A percentile compares a stretch with the other conserved stretches of the same genome.
These are phyloP conservation scores for Zarea fungicola DNA, from an alignment of 2,329 filamentous ascomycete genomes.

Conservation along the genomic window DNA sequence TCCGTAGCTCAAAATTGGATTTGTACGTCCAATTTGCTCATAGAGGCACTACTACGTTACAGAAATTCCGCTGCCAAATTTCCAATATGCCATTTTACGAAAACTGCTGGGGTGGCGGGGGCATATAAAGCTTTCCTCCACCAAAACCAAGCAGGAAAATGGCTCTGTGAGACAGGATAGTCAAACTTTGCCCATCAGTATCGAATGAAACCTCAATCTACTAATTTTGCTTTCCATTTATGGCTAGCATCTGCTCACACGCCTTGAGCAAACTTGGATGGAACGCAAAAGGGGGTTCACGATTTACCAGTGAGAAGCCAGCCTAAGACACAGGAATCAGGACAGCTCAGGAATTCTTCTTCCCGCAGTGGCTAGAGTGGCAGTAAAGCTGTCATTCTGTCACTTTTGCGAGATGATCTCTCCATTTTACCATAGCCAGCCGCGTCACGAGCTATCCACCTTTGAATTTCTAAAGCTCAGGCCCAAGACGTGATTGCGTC, in stretches of 20 bases:
- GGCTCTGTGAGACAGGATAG: slow-evolving; percentile 1
- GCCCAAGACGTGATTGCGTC: too few relatives aligned
- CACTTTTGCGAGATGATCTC: too few relatives aligned
- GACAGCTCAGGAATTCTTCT: not conserved
- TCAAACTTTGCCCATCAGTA: not conserved
- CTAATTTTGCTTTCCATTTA: not conserved
- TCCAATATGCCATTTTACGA: too few relatives aligned
- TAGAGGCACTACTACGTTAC: too few relatives aligned
- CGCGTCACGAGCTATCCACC: too few relatives aligned
- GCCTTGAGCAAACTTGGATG: not conserved
- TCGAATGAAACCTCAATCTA: slow-evolving; percentile 2
- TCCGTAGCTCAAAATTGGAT: too few relatives aligned
- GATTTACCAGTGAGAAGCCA: not conserved
- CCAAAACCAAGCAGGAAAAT: too few relatives aligned
- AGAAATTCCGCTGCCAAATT: too few relatives aligned
- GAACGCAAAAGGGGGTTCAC: not conserved
- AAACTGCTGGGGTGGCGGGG: too few relatives aligned
- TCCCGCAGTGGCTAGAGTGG: not conserved
- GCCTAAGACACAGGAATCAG: not conserved
- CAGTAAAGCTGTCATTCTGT: not conserved
- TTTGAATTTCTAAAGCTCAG: not conserved
- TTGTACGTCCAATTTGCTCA: not conserved
- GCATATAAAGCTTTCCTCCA: too few relatives aligned
- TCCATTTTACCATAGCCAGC: too few relatives aligned
- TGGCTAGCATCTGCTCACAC: not conserved